phyloP scores from a whole-genome alignment of 257 asterid species.

The Penstemon eatonii region DNA sequence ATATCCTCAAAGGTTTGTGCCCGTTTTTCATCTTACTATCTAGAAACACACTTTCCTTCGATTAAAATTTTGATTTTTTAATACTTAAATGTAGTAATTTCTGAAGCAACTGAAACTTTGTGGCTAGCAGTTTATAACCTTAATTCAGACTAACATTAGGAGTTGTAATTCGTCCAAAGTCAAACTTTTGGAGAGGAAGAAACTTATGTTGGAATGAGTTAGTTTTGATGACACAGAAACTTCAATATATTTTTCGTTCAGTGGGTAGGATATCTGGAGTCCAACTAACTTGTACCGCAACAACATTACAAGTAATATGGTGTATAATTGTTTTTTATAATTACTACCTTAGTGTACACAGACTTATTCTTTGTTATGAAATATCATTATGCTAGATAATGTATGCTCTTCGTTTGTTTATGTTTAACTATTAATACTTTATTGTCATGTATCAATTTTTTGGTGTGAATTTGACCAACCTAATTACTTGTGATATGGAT shows the following conservation, averaged over 20 bases:
- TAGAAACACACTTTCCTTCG: background rate
- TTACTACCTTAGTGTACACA: background rate
- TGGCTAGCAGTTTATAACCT: background rate
- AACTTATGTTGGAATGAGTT: background rate
- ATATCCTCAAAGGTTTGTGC: slow-evolving; percentile 83
- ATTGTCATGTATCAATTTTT: too few species aligned
- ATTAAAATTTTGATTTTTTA: slow-evolving; percentile 11
- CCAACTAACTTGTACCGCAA: slow-evolving; percentile 7
- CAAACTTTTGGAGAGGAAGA: slow-evolving; percentile 22
- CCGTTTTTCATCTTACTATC: slow-evolving; percentile 20
- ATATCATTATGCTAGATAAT: background rate
- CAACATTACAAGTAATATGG: background rate
- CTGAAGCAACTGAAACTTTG: slow-evolving; percentile 7
- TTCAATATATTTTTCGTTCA: background rate
- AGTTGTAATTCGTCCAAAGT: slow-evolving; percentile 9
- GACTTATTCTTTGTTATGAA: background rate
- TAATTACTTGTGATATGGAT: too few species aligned
- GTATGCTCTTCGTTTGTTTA: background rate
- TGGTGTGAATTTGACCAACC: too few species aligned
- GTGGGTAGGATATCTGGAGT: background rate
- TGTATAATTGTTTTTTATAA: background rate
- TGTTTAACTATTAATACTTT: background rate
- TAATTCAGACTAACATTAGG: slow-evolving; percentile 8
- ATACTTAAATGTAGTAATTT: background rate
- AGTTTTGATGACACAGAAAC: background rate